Conservation (phyloP, 2,329 filamentous ascomycete species). For the Alternaria consortialis region DNA sequence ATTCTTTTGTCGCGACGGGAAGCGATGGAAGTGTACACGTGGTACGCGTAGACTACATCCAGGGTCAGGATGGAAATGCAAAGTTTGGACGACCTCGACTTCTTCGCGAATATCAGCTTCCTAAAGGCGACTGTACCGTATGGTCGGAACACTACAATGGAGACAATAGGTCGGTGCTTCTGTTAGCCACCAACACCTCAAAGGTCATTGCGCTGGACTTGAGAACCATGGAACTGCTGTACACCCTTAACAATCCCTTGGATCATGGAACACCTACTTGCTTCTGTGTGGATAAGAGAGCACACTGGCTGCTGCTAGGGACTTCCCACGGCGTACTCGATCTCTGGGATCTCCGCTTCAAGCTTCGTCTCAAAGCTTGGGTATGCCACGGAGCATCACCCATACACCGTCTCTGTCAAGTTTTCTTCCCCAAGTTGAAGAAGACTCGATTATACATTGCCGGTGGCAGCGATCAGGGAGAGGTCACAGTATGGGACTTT, state of each 20-base stretch:
- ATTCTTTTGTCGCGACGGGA: conserved; percentile 90
- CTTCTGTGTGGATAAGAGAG: conserved; percentile 85
- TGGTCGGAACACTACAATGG: conserved; percentile 93
- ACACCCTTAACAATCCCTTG: conserved; percentile 83
- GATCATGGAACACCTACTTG: conserved; percentile 92
- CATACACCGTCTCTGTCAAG: conserved; percentile 74
- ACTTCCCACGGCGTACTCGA: conserved; percentile 93
- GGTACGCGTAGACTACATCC: conserved; percentile 78
- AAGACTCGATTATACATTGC: conserved; percentile 88
- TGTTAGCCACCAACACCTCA: conserved; percentile 87
- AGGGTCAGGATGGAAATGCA: conserved; percentile 61
- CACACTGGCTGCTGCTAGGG: conserved; percentile 89
- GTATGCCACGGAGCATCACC: conserved; percentile 81
- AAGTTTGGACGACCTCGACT: conserved; percentile 81
- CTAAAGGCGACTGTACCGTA: conserved; percentile 76
- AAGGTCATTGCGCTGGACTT: conserved; percentile 86
- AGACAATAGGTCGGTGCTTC: conserved; percentile 80
- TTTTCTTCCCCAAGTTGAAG: conserved; percentile 68
- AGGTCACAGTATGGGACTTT: conserved; percentile 94
- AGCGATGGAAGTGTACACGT: conserved; percentile 85
- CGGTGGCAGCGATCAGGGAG: conserved; percentile 84
- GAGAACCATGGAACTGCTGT: conserved; percentile 83
- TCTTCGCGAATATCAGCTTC: conserved; percentile 78
- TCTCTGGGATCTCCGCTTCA: conserved; percentile 97
- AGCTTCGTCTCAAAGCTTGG: conserved; percentile 86